phyloP scores from a whole-genome alignment of 2,329 filamentous ascomycete species.

The Colletotrichum scovillei region DNA sequence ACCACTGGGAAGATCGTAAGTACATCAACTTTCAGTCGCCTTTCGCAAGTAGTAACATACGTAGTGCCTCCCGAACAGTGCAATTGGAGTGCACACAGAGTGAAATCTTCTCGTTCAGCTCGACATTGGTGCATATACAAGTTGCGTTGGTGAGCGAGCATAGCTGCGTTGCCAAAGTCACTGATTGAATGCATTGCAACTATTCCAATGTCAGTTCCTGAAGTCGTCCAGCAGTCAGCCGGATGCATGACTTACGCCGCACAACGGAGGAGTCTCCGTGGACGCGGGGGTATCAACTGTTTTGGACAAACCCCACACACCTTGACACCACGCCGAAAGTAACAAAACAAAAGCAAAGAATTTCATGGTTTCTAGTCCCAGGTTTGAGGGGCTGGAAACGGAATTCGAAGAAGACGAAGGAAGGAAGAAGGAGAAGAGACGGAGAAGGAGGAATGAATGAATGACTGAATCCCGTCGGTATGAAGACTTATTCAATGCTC shows the following conservation, averaged over 20 bases:
- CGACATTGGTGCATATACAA: conserved; percentile 40
- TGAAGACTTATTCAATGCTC: conserved; percentile 2
- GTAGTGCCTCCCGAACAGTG: conserved; percentile 35
- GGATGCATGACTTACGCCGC: conserved; percentile 34
- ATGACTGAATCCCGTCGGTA: neutral
- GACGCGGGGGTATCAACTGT: conserved; percentile 16
- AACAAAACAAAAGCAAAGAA: conserved; percentile 19
- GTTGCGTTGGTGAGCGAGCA: conserved; percentile 35
- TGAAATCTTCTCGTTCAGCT: conserved; percentile 37
- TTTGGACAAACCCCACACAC: conserved; percentile 19
- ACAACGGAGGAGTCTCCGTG: conserved; percentile 30
- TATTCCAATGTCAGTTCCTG: conserved; percentile 24
- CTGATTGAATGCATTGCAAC: conserved; percentile 38
- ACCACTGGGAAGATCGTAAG: conserved; percentile 4
- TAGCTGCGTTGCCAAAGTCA: conserved; percentile 7
- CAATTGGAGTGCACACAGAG: conserved; percentile 36
- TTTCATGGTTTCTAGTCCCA: conserved; percentile 16
- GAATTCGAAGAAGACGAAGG: neutral
- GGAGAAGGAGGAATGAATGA: neutral
- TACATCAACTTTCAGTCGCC: neutral
- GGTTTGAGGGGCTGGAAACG: neutral
- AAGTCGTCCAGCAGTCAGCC: neutral
- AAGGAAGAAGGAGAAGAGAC: neutral
- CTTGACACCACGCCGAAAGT: conserved; percentile 6
- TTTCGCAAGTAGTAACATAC: neutral